phyloP scores from a whole-genome alignment of 441 rosid species.

The Hura crepitans region DNA sequence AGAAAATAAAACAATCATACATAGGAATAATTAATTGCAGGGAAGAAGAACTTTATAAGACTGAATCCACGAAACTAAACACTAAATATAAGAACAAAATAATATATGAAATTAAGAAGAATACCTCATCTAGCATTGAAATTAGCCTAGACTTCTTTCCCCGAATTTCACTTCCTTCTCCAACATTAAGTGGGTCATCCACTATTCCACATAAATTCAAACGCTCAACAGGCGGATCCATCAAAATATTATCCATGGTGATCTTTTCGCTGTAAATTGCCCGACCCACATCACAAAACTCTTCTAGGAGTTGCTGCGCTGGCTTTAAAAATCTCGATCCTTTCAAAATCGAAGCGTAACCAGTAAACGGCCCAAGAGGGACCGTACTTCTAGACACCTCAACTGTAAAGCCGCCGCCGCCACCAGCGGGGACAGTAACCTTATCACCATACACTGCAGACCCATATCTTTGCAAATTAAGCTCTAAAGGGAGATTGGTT shows the following conservation, averaged over 20 bases:
- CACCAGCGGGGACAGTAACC: conserved; percentile 21
- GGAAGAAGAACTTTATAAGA: neutral
- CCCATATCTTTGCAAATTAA: conserved; percentile 45
- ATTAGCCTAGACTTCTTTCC: conserved; percentile 73
- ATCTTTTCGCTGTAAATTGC: conserved; percentile 45
- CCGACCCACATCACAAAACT: conserved; percentile 63
- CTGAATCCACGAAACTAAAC: conserved; percentile 1
- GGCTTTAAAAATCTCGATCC: conserved; percentile 84
- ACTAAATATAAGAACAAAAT: neutral
- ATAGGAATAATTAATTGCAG: neutral
- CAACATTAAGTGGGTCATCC: conserved; percentile 31
- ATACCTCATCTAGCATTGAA: conserved; percentile 87
- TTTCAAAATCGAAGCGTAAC: conserved; percentile 70
- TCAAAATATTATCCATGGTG: conserved; percentile 43
- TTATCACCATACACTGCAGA: conserved; percentile 28
- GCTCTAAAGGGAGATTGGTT: conserved; percentile 46
- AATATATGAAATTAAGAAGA: neutral
- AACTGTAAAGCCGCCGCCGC: conserved; percentile 33
- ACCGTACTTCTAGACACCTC: conserved; percentile 43
- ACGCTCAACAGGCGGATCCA: conserved; percentile 54
- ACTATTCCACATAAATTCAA: conserved; percentile 31
- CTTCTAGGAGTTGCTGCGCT: conserved; percentile 73
- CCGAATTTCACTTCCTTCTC: conserved; percentile 43
- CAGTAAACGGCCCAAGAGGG: conserved; percentile 72
- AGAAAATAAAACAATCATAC: neutral